Evolutionary conservation across 106 monocot genomes (phyloP).

Genomic region (Gastrodia elata): DNA sequence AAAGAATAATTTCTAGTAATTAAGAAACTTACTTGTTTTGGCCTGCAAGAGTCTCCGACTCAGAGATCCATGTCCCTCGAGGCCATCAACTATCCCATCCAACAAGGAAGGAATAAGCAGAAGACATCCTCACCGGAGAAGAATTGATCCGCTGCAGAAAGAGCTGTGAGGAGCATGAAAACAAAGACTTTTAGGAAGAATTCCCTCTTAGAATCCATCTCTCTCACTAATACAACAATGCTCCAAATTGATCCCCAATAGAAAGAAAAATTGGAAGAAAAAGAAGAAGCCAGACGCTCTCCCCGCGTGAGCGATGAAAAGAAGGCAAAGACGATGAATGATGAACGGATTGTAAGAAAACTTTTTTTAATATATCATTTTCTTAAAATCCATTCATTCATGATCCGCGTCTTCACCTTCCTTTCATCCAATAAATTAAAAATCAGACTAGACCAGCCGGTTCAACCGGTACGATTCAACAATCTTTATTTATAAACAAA

Average conservation of each 20-base stretch:
- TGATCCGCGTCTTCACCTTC: no score
- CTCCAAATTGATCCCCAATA: background rate
- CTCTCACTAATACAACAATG: background rate
- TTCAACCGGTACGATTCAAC: no score
- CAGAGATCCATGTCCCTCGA: background rate
- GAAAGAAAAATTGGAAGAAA: background rate
- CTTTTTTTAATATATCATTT: no score
- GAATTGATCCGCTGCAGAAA: background rate
- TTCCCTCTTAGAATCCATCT: background rate
- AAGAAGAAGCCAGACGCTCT: no score
- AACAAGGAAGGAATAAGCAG: background rate
- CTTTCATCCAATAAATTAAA: no score
- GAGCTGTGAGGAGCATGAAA: background rate
- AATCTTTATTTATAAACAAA: no score
- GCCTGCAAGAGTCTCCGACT: constrained; percentile 6
- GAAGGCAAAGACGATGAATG: no score
- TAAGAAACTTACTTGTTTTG: background rate
- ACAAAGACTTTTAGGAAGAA: background rate
- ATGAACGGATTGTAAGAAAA: no score
- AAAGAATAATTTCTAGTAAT: background rate
- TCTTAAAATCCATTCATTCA: no score
- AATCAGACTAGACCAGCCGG: no score
- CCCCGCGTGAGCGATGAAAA: no score
- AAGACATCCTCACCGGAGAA: constrained; percentile 4
- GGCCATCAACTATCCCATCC: background rate